Conservation (phyloP, 2,329 filamentous ascomycete genomes). For the Trichocomaceae sp. region DNA sequence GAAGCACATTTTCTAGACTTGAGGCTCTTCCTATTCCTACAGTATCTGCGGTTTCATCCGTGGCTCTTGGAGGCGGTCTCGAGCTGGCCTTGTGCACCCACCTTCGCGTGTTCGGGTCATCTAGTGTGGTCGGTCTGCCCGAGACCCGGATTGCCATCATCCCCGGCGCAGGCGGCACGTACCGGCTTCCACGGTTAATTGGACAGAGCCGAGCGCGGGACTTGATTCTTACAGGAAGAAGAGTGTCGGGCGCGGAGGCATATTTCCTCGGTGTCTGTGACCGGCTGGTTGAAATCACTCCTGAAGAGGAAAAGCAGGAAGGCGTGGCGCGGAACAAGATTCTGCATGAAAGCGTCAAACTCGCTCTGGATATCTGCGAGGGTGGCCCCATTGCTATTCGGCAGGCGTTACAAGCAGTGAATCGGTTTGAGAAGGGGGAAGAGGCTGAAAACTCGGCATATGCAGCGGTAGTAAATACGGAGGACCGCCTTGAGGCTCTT, state of each 20-base stretch:
- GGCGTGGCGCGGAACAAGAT: constrained; percentile 59
- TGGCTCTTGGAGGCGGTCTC: constrained; percentile 86
- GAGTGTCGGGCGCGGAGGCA: constrained; percentile 74
- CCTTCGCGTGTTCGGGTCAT: constrained; percentile 78
- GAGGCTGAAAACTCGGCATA: constrained; percentile 84
- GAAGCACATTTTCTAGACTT: constrained; percentile 67
- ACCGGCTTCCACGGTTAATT: constrained; percentile 74
- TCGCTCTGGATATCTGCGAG: constrained; percentile 82
- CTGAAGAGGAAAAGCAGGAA: constrained; percentile 47
- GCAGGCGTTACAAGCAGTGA: constrained; percentile 72
- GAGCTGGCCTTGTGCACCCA: constrained; percentile 87
- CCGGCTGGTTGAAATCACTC: constrained; percentile 72
- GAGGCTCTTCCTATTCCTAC: constrained; percentile 77
- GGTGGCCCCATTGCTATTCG: constrained; percentile 78
- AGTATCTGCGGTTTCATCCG: constrained; percentile 76
- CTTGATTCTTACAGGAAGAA: constrained; percentile 81
- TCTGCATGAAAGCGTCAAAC: constrained; percentile 65
- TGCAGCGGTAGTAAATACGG: constrained; percentile 70
- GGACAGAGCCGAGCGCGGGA: constrained; percentile 78
- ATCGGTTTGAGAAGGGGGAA: constrained; percentile 58
- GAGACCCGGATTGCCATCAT: constrained; percentile 93
- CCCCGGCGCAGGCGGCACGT: constrained; percentile 88
- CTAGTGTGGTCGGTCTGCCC: constrained; percentile 71
- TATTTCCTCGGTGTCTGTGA: constrained; percentile 89
- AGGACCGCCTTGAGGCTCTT: constrained; percentile 83